Percentiles rank a stretch among this genome's conserved stretches.
Conservation (phyloP, 768 basidiomycete genomes). For the Suillus fuscotomentosus region DNA sequence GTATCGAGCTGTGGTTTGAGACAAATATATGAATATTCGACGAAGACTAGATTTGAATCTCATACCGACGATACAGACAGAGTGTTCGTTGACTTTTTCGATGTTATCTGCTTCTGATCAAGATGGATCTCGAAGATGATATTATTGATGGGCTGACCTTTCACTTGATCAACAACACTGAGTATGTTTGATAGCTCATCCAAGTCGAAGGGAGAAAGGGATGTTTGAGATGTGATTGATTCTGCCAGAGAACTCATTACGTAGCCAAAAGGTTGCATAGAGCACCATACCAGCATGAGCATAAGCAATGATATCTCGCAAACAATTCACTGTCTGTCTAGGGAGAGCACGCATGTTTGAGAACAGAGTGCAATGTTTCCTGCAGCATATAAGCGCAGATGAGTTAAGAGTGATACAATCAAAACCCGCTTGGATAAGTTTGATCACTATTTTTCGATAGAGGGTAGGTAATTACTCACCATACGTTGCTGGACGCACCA, state of each 20-base stretch:
- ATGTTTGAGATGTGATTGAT: slow-evolving; percentile 35
- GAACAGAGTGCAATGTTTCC: slow-evolving; percentile 25
- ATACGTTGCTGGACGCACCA: slow-evolving; percentile 1
- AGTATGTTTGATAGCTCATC: slow-evolving; percentile 38
- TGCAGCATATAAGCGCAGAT: slow-evolving; percentile 3
- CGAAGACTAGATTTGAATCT: not conserved
- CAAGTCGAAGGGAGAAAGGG: slow-evolving; percentile 36
- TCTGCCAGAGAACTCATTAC: slow-evolving; percentile 25
- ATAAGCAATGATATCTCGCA: slow-evolving; percentile 10
- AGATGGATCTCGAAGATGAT: not conserved
- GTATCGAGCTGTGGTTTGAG: slow-evolving; percentile 3
- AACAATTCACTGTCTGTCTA: not conserved
- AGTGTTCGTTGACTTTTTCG: slow-evolving; percentile 7
- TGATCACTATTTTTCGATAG: not conserved
- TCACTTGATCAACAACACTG: slow-evolving; percentile 26
- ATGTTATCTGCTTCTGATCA: slow-evolving; percentile 4
- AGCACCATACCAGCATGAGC: slow-evolving; percentile 8
- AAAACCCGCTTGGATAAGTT: not conserved
- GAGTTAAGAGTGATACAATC: not conserved
- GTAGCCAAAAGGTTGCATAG: not conserved
- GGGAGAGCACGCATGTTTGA: slow-evolving; percentile 8
- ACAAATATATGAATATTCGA: not conserved
- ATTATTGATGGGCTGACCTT: slow-evolving; percentile 24
- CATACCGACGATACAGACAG: slow-evolving; percentile 10
- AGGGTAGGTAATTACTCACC: not conserved